Conservation (phyloP, 2,329 filamentous ascomycete genomes). For the Hymenoscyphus scutula region DNA sequence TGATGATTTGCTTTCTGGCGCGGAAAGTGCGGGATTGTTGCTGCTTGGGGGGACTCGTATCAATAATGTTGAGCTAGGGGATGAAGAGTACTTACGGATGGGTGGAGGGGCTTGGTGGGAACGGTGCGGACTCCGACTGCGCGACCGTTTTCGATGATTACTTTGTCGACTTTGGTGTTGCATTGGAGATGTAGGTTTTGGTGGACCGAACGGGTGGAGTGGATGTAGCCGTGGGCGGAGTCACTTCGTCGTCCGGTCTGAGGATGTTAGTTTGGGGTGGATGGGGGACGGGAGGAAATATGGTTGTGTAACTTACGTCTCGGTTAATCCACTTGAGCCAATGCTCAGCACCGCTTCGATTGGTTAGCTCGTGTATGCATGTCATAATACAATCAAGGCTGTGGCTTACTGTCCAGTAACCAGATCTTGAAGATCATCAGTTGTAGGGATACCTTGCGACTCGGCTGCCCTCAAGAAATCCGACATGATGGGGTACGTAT, state of each 20-base stretch:
- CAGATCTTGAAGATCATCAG: conserved; percentile 75
- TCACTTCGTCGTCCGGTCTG: conserved; percentile 70
- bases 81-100: conserved; percentile 38
- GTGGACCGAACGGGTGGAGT: conserved; percentile 67
- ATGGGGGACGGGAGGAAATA: neutral
- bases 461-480: conserved; percentile 74
- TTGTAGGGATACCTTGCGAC: conserved; percentile 70
- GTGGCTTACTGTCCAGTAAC: conserved; percentile 49
- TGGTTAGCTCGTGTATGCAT: neutral
- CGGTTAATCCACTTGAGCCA: conserved; percentile 87
- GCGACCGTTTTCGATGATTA: conserved; percentile 56
- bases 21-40: conserved; percentile 34
- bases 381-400: neutral
- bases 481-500: conserved; percentile 76
- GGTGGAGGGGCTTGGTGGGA: conserved; percentile 65
- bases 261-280: neutral
- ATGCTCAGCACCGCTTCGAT: conserved; percentile 64
- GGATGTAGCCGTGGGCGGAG: conserved; percentile 74
- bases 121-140: conserved; percentile 72
- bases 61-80: conserved; percentile 18
- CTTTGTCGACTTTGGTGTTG: conserved; percentile 54
- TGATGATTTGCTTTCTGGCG: conserved; percentile 46
- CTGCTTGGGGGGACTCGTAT: conserved; percentile 29
- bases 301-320: conserved; percentile 42
- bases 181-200: conserved; percentile 59